Conservation (phyloP, 192 early-diverging fungal species). For the Martensiomyces pterosporus region DNA sequence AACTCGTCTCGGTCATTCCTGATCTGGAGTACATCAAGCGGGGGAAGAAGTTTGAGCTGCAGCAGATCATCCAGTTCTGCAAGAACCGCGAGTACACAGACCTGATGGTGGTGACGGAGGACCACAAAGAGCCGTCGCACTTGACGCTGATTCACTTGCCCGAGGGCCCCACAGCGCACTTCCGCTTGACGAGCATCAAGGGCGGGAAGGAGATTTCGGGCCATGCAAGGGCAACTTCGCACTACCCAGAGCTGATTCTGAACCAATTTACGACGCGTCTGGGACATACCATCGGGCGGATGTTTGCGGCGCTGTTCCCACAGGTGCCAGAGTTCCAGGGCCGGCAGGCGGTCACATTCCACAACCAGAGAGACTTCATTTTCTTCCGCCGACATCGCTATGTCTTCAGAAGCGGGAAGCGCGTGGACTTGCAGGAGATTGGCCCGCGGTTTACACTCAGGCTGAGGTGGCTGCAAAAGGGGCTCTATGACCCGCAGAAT, state of each 20-base stretch:
- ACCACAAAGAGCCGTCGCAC: constrained; percentile 84
- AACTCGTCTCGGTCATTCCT: constrained; percentile 87
- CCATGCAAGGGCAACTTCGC: constrained; percentile 71
- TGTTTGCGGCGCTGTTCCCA: constrained; percentile 96
- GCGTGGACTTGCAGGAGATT: constrained; percentile 88
- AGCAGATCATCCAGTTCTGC: constrained; percentile 87
- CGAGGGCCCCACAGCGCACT: constrained; percentile 94
- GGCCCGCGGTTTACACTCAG: constrained; percentile 95
- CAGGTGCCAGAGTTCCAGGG: constrained; percentile 95
- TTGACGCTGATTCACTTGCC: constrained; percentile 94
- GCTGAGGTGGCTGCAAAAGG: constrained; percentile 91
- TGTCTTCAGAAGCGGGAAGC: constrained; percentile 77
- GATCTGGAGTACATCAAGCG: constrained; percentile 86
- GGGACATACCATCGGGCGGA: constrained; percentile 93
- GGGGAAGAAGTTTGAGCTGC: constrained; percentile 79
- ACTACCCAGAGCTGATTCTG: constrained; percentile 94
- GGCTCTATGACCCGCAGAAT: constrained; percentile 80
- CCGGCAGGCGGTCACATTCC: constrained; percentile 90
- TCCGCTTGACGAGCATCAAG: constrained; percentile 81
- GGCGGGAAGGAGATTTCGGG: constrained; percentile 77
- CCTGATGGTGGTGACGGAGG: constrained; percentile 89
- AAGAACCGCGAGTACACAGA: constrained; percentile 90
- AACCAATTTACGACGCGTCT: constrained; percentile 97
- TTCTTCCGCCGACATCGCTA: constrained; percentile 98
- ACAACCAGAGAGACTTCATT: constrained; percentile 99